These are phyloP conservation scores for Epithele typhae DNA, from an alignment of 768 basidiomycete genomes.

Conservation along the genomic window DNA sequence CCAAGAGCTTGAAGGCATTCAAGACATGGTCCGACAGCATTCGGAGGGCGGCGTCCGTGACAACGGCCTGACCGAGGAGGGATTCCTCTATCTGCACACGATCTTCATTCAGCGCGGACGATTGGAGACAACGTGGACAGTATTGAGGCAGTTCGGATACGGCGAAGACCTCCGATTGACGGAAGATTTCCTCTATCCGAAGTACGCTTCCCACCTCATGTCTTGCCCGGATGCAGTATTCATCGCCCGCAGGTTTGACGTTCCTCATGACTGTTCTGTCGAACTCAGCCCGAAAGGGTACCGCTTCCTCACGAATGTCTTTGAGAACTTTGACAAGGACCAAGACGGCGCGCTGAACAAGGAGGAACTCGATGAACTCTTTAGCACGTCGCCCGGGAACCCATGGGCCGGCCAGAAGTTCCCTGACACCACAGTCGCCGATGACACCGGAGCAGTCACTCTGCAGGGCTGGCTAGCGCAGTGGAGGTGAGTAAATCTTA, in stretches of 20 bases:
- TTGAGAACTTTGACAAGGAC: slow-evolving; percentile 97
- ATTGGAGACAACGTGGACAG: slow-evolving; percentile 97
- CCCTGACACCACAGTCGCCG: slow-evolving; percentile 83
- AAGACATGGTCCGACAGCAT: slow-evolving; percentile 81
- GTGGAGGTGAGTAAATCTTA: slow-evolving; percentile 66
- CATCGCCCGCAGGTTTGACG: slow-evolving; percentile 55
- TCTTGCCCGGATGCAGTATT: slow-evolving; percentile 8
- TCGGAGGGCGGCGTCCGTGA: slow-evolving; percentile 71
- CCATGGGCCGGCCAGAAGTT: slow-evolving; percentile 94
- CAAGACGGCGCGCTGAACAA: slow-evolving; percentile 90
- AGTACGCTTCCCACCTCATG: slow-evolving; percentile 43
- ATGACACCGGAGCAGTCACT: slow-evolving; percentile 88
- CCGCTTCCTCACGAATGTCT: slow-evolving; percentile 95
- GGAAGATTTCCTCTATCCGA: slow-evolving; percentile 84
- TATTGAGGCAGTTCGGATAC: slow-evolving; percentile 92
- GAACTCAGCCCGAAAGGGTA: slow-evolving; percentile 93
- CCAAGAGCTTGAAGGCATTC: slow-evolving; percentile 96
- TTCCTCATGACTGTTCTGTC: slow-evolving; percentile 89
- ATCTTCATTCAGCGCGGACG: slow-evolving; percentile 95
- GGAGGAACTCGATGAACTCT: slow-evolving; percentile 80
- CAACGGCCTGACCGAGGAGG: slow-evolving; percentile 84
- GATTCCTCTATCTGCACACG: slow-evolving; percentile 93
- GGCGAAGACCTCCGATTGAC: slow-evolving; percentile 89
- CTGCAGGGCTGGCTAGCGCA: slow-evolving; percentile 97
- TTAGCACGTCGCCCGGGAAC: slow-evolving; percentile 93